These are phyloP conservation scores for Hirschioporus abietinus DNA, from an alignment of 768 basidiomycete species.

Conservation along the genomic window DNA sequence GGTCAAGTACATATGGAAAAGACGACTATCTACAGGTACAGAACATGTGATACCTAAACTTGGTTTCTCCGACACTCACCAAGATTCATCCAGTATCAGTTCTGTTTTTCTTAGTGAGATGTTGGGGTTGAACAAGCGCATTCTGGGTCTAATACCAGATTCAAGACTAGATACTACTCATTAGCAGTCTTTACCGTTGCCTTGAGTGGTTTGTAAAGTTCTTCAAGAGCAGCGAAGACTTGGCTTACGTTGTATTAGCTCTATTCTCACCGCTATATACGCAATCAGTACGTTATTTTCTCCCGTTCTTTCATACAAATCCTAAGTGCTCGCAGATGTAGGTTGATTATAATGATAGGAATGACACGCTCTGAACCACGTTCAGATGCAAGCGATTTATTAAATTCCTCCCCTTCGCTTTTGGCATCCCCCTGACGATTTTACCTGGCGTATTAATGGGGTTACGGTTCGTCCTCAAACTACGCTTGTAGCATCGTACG, in stretches of 20 bases:
- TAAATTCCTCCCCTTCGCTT: not conserved
- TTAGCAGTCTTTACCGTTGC: not conserved
- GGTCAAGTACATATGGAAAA: constrained; percentile 2
- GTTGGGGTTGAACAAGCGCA: not conserved
- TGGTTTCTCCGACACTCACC: not conserved
- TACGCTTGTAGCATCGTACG: not conserved
- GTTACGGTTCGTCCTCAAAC: not conserved
- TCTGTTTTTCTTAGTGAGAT: not conserved
- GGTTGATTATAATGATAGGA: not conserved
- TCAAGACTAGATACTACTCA: not conserved
- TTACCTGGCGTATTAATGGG: not conserved
- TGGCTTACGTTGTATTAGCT: not conserved
- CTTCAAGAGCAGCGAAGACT: not conserved
- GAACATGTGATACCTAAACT: not conserved
- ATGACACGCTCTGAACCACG: not conserved
- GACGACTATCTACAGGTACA: not conserved
- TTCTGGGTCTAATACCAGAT: not conserved
- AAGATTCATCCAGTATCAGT: not conserved
- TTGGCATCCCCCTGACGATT: not conserved
- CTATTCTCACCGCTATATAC: not conserved
- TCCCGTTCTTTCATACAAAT: not conserved
- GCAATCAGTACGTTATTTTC: not conserved
- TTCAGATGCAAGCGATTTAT: constrained; percentile 1
- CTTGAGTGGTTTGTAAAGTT: not conserved
- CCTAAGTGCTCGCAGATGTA: not conserved